Evolutionary conservation across 306 rosid genomes (phyloP).

Genomic region (Prunus armeniaca): DNA sequence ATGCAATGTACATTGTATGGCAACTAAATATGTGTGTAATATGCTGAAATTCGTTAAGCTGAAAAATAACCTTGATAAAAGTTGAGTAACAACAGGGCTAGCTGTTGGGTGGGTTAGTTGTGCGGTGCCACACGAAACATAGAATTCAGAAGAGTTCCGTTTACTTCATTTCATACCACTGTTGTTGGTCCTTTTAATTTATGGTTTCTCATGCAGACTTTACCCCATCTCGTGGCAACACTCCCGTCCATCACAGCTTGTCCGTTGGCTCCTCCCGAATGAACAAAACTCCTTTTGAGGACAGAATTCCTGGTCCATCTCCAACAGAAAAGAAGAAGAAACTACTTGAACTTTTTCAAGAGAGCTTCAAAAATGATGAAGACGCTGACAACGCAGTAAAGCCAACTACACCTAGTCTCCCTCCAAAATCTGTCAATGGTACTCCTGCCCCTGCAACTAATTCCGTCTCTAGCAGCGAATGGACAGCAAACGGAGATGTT

Average conservation of each 20-base stretch:
- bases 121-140: not conserved
- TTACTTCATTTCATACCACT: not conserved
- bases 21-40: no score
- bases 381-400: conserved; percentile 30
- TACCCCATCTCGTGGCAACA: conserved; percentile 80
- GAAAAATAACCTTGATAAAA: not conserved
- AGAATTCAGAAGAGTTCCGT: conserved; percentile 2
- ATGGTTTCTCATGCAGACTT: conserved; percentile 46
- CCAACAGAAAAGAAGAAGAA: conserved; percentile 64
- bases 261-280: conserved; percentile 30
- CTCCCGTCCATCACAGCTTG: conserved; percentile 57
- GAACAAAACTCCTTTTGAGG: conserved; percentile 31
- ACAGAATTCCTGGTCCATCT: conserved; percentile 38
- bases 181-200: not conserved
- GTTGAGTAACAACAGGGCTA: not conserved
- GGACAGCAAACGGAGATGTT: conserved; percentile 44
- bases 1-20: no score
- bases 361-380: conserved; percentile 38
- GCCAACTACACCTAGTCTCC: conserved; percentile 29
- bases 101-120: not conserved
- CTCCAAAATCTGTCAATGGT: conserved; percentile 47
- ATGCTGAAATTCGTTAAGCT: not conserved
- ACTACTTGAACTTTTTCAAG: conserved; percentile 69
- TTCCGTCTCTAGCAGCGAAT: conserved; percentile 57
- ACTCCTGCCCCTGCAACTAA: conserved; percentile 49